Base-by-base conservation (phyloP, 1,284 basidiomycete species). In the Sanghuangporus sanghuang region DNA sequence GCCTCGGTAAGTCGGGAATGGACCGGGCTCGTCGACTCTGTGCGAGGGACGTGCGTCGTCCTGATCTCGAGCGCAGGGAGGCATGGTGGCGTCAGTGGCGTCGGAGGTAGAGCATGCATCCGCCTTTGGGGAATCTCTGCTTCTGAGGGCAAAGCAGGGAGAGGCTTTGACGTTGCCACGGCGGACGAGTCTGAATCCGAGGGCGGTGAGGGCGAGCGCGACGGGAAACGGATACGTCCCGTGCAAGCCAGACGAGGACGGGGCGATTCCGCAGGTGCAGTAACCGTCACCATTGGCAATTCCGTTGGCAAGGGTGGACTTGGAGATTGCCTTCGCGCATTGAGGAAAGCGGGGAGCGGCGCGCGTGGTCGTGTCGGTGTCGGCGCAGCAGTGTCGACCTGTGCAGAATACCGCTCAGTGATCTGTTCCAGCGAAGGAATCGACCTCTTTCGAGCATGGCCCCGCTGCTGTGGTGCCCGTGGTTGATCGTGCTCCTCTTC, bases 371-470 rank as follows among this genome's bases (percentile, higher is more conserved):
- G 11, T 35, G 63, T 64, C 52, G 67, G 70, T 62, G 68, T 60
- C 63, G 62, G 65, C n/a, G 59, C 57, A n/a, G 49, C 48, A 14
- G 44, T 57, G 38, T 48, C 27, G 46, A 38, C 39, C 35, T 77
- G 77, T 35, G 76, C 75, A 66, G 75, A 79, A 67, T 90, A 70
- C 64, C 81, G 86, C 56, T 87, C 85, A 44, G 85, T 84, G 67
- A 92, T 91, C 71, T 91, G 83, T 68, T 89, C 89, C 64, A 92
- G 81, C 16, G 89, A 90, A 12, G 89, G 89, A 40, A 85, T 68
- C 44, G 73, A 68, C 66, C 74, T 76, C 61, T 69, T 70, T 65
- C 48, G 59, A 44, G 50, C 64, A 63, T 64, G 66, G 35, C 52
- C 67, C 65, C 44, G 64, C 57, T 36, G 35, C 23, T 38, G 49